phyloP scores from a whole-genome alignment of 345 rosid species.

The Luvunga scandens region DNA sequence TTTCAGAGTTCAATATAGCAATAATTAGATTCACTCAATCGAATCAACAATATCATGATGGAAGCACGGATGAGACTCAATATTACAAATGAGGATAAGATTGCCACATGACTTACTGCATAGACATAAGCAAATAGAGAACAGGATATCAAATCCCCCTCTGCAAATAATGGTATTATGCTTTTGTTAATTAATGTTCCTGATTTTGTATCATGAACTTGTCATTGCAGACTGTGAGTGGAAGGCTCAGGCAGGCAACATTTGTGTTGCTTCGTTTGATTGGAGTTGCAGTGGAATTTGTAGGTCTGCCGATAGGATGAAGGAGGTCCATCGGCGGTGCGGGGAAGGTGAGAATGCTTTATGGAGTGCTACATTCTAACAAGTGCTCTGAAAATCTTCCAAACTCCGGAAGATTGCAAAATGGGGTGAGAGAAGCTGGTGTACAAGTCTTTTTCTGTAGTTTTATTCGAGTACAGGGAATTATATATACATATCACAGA shows the following conservation, averaged over 20 bases:
- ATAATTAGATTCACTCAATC: background rate
- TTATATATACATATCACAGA: conserved; percentile 13
- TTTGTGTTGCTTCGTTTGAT: conserved; percentile 91
- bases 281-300: conserved; percentile 99
- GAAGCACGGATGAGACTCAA: background rate
- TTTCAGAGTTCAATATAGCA: background rate
- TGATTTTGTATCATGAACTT: background rate
- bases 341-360: conserved; percentile 90
- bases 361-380: conserved; percentile 76
- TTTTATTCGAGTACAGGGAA: conserved; percentile 24
- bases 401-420: conserved; percentile 33
- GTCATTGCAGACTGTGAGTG: conserved; percentile 76
- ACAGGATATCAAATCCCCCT: background rate
- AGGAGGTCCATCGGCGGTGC: conserved; percentile 87
- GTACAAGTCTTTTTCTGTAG: conserved; percentile 18
- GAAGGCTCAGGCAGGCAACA: conserved; percentile 98
- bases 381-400: conserved; percentile 26
- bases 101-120: background rate
- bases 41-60: background rate
- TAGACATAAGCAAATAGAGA: background rate
- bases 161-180: background rate
- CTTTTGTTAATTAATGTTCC: background rate
- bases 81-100: background rate
- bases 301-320: conserved; percentile 80
- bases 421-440: conserved; percentile 6